These are phyloP conservation scores for Xylaria sp. DNA, from an alignment of 2,329 filamentous ascomycete species.

Conservation along the genomic window DNA sequence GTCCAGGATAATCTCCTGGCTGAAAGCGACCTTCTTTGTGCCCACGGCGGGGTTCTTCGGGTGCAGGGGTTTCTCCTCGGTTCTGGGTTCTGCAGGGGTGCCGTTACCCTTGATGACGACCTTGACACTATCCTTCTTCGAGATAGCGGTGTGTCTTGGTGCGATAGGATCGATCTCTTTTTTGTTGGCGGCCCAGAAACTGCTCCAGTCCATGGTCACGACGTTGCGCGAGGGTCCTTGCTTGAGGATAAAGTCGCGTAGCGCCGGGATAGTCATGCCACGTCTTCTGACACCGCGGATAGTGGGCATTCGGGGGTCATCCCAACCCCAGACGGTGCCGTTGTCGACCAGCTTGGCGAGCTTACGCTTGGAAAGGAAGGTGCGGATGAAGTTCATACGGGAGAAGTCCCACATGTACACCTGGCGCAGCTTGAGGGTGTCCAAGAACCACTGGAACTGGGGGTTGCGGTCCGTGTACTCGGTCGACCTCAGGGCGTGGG, in stretches of 20 bases:
- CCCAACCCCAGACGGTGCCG: constrained; percentile 75
- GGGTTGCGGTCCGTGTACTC: constrained; percentile 85
- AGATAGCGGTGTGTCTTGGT: constrained; percentile 68
- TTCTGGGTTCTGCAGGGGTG: constrained; percentile 55
- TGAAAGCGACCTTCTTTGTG: constrained; percentile 78
- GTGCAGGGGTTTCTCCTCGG: constrained; percentile 78
- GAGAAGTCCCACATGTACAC: constrained; percentile 85
- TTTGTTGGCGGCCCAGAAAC: constrained; percentile 70
- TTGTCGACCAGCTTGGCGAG: constrained; percentile 75
- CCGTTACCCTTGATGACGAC: constrained; percentile 65
- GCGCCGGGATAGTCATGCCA: constrained; percentile 71
- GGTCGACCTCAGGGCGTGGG: constrained; percentile 75
- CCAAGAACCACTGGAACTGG: constrained; percentile 81
- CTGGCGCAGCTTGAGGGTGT: constrained; percentile 65
- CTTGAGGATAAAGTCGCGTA: constrained; percentile 78
- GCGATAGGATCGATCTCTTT: constrained; percentile 75
- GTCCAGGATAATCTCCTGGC: constrained; percentile 70
- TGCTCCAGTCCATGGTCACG: constrained; percentile 77
- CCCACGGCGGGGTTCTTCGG: constrained; percentile 83
- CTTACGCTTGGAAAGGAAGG: constrained; percentile 81
- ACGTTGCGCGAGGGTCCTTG: constrained; percentile 81
- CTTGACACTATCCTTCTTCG: constrained; percentile 64
- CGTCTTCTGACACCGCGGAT: constrained; percentile 72
- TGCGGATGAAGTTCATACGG: constrained; percentile 77
- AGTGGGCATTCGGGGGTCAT: constrained; percentile 81